Conservation (phyloP, 768 basidiomycete genomes). For the Tylopilus vinaceipallidus region DNA sequence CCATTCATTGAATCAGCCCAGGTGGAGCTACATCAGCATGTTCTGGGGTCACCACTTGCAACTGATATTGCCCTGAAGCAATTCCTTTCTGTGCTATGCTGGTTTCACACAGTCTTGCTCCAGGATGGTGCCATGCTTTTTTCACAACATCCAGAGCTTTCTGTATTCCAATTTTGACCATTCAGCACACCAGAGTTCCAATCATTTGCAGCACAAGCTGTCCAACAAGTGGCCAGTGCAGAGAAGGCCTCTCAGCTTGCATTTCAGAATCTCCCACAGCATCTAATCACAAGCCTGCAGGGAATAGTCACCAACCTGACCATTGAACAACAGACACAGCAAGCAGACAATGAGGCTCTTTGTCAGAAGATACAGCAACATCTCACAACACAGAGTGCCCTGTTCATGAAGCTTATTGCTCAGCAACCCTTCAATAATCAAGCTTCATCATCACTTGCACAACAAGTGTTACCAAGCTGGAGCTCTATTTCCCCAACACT, state of each 20-base stretch:
- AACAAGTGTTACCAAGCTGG: too few relatives aligned
- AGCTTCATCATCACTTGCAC: too few relatives aligned
- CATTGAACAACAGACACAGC: neutral
- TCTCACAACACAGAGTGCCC: neutral
- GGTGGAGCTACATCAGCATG: neutral
- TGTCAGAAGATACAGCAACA: neutral
- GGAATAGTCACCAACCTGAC: neutral
- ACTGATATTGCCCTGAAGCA: constrained; percentile 24
- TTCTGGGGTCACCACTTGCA: neutral
- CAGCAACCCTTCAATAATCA: neutral
- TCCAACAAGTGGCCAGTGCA: constrained; percentile 13
- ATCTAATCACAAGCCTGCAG: neutral
- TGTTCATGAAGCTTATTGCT: neutral
- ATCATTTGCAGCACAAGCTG: neutral
- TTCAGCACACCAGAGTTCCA: constrained; percentile 20
- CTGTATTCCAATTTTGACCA: constrained; percentile 26
- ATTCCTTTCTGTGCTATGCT: constrained; percentile 27
- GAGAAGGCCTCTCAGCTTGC: constrained; percentile 10
- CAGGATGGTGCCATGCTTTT: constrained; percentile 37
- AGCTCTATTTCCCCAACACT: too few relatives aligned
- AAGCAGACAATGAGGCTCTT: neutral
- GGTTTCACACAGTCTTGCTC: constrained; percentile 30
- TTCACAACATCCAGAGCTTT: constrained; percentile 11
- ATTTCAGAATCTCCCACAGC: constrained; percentile 26
- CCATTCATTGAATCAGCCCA: constrained; percentile 1